A percentile compares a stretch with the other conserved stretches of the same genome.
Conservation (phyloP, 768 basidiomycete species). For the Coprinellus aureogranulatus region DNA sequence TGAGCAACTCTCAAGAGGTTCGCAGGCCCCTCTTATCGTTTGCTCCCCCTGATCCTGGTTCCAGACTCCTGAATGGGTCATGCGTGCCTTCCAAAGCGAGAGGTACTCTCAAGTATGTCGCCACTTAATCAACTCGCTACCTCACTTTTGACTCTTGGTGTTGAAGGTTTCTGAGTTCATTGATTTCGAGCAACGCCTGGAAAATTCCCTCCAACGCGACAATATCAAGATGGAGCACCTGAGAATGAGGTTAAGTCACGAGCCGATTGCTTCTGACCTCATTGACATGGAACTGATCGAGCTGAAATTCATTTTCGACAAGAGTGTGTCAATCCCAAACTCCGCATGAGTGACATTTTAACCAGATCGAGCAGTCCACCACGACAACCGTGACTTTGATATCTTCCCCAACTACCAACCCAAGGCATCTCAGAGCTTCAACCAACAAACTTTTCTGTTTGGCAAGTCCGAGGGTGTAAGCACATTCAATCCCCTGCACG, state of each 20-base stretch:
- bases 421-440: constrained; percentile 43
- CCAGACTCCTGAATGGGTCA: constrained; percentile 76
- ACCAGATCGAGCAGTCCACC: constrained; percentile 43
- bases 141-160: not conserved
- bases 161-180: constrained; percentile 80
- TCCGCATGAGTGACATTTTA: not conserved
- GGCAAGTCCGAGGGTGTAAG: constrained; percentile 62
- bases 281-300: constrained; percentile 84
- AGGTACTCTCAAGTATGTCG: constrained; percentile 74
- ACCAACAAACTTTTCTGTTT: constrained; percentile 69
- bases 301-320: constrained; percentile 78
- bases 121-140: not conserved
- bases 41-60: constrained; percentile 1
- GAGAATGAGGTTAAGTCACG: constrained; percentile 78
- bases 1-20: constrained; percentile 78
- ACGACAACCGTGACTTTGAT: constrained; percentile 84
- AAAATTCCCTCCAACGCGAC: constrained; percentile 83
- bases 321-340: constrained; percentile 44
- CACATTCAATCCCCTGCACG: too few species aligned
- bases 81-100: constrained; percentile 73
- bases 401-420: constrained; percentile 82
- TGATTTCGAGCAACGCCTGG: constrained; percentile 73
- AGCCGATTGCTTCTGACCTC: constrained; percentile 64
- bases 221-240: constrained; percentile 80
- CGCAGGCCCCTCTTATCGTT: too few species aligned